A percentile compares a stretch with the other conserved stretches of the same genome.
Evolutionary conservation across 257 asterid species (phyloP).

Genomic region (Przewalskia tangutica): DNA sequence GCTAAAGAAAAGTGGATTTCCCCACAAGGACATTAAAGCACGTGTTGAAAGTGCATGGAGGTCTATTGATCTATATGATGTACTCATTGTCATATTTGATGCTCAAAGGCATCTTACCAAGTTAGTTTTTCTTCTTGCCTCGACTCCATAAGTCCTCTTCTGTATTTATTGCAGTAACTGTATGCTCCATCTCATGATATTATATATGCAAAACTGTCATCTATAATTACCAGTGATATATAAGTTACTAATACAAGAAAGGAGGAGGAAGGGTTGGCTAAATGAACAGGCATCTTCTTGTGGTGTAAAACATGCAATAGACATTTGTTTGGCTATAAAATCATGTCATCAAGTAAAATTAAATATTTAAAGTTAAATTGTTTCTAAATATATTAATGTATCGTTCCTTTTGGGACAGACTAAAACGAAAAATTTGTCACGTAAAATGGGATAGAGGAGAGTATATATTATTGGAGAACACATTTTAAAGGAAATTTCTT

Average conservation of each 20-base stretch:
- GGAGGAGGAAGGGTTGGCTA: too few relatives aligned
- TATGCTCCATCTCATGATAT: background rate
- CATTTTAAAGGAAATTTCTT: background rate
- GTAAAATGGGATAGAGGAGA: background rate
- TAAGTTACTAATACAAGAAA: background rate
- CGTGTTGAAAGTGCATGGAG: constrained; percentile 93
- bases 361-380: background rate
- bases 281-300: background rate
- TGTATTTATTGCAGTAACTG: background rate
- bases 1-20: constrained; percentile 89
- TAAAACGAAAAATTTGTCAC: background rate
- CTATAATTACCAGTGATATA: background rate
- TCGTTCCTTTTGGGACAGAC: background rate
- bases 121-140: constrained; percentile 25
- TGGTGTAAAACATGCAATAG: background rate
- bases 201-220: background rate
- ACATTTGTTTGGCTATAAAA: background rate
- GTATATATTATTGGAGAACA: background rate
- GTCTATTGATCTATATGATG: constrained; percentile 65
- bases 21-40: constrained; percentile 61
- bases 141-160: background rate
- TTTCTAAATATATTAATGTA: background rate
- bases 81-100: constrained; percentile 83
- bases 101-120: constrained; percentile 89
- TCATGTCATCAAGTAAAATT: background rate